Evolutionary conservation across 345 rosid species (phyloP), one percentile per base, ranked within the genome.

Genomic region (Stellera chamaejasme): DNA sequence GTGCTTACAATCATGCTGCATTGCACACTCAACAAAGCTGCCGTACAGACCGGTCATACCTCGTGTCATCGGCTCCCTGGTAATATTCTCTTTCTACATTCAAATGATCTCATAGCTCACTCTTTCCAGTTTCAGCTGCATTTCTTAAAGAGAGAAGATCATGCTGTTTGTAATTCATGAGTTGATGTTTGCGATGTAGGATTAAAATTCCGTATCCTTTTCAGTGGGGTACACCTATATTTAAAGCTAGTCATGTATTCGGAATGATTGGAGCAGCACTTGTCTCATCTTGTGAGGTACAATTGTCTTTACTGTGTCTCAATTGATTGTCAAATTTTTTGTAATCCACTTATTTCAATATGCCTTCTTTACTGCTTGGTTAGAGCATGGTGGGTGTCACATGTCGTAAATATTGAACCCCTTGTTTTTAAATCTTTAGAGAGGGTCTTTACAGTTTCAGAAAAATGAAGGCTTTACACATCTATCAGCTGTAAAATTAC

Each of bases 151-250:
- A 9, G 3, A 45, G 12, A 26, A 39, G 13, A 43, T 26, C 46
- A 42, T 50, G 12, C 48, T 11, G 39, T 50, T 9, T 50, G 53
- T 50, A 50, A 26, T 50, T 50, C 11, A 27, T 52, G 15, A 50
- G n/a, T 11, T 45, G 43, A 54, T 61, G 28, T 64, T 52, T 75
- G 42, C 47, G 11, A 66, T 67, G 27, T 64, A 93, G 99, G 99
- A 79, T 93, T 58, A 87, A 78, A 60, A 58, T 93, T 46, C 97
- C 97, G 13, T 89, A 89, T 60, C 99, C 99, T 5, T 87, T 93
- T 61, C 99, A 93, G 65, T 93, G 96, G 96, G 99, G 96, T 56
- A 75, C 99, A 63, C 99, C 99, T 3, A 75, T 89, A 75, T 93
- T 93, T 66, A 78, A 78, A 75, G 99, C 97, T 43, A 82, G 83